Evolutionary conservation across 345 rosid genomes (phyloP).

Genomic region (Jatropha curcas): DNA sequence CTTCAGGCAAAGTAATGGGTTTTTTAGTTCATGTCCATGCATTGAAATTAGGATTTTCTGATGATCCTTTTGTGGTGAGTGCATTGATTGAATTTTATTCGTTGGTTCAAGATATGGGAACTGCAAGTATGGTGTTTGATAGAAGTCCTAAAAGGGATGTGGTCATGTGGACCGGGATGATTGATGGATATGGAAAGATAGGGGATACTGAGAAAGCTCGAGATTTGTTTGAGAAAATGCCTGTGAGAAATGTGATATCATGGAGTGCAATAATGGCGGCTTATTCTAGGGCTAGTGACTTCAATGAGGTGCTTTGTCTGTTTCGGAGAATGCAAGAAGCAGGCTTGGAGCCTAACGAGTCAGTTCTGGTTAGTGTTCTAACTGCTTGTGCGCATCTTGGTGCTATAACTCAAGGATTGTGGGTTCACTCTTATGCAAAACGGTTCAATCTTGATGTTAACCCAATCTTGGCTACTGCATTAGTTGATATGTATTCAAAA

Average conservation of each 20-base stretch:
- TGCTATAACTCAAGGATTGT: constrained; percentile 61
- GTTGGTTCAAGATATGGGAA: constrained; percentile 13
- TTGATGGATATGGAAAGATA: constrained; percentile 34
- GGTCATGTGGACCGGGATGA: constrained; percentile 36
- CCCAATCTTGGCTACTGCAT: constrained; percentile 48
- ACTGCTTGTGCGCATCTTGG: constrained; percentile 67
- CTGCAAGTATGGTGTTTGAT: constrained; percentile 34
- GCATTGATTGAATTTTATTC: constrained; percentile 40
- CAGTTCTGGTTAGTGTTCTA: constrained; percentile 50
- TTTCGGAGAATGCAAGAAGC: constrained; percentile 53
- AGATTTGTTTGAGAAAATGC: constrained; percentile 40
- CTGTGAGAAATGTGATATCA: constrained; percentile 51
- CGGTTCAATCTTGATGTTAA: constrained; percentile 28
- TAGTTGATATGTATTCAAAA: constrained; percentile 66
- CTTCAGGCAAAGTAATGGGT: constrained; percentile 13
- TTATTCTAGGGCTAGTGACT: constrained; percentile 39
- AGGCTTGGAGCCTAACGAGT: constrained; percentile 50
- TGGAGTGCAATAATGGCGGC: constrained; percentile 75
- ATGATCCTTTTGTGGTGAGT: constrained; percentile 37
- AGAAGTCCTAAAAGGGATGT: constrained; percentile 29
- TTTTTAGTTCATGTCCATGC: constrained; percentile 34
- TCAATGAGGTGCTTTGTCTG: constrained; percentile 53
- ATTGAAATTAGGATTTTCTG: constrained; percentile 28
- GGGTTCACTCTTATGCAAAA: constrained; percentile 64
- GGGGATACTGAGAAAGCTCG: constrained; percentile 32